Evolutionary conservation across 257 asterid genomes (phyloP).

Genomic region (Nicotiana noctiflora): DNA sequence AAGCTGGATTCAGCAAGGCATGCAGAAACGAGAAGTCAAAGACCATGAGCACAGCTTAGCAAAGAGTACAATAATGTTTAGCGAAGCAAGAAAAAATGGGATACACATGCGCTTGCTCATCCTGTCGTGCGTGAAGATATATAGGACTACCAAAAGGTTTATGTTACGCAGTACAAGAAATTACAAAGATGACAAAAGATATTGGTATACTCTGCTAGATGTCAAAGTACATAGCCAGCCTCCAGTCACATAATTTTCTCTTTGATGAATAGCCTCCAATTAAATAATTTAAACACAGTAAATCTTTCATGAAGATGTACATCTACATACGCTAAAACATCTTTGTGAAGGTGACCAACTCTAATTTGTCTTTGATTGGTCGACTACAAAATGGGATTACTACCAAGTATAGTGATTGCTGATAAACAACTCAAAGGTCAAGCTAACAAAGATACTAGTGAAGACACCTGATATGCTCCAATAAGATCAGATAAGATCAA

Average conservation of each 20-base stretch:
- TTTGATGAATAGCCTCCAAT: not conserved
- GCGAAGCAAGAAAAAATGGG: not conserved
- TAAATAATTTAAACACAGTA: not conserved
- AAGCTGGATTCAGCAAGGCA: not conserved
- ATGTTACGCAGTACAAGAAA: not conserved
- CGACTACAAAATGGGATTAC: not conserved
- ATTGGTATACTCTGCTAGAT: not conserved
- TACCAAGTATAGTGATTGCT: not conserved
- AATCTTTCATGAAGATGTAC: not conserved
- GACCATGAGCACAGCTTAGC: not conserved
- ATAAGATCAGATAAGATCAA: not conserved
- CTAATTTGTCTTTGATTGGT: not conserved
- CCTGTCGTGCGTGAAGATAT: not conserved
- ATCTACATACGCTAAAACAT: not conserved
- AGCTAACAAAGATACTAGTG: not conserved
- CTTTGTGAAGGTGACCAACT: not conserved
- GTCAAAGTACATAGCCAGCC: not conserved
- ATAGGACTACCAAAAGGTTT: not conserved
- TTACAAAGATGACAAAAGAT: not conserved
- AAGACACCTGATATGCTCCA: not conserved
- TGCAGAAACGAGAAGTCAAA: conserved; percentile 2
- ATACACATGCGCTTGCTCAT: not conserved
- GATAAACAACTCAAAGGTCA: not conserved
- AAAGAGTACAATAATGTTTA: not conserved
- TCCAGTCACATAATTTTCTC: not conserved